Conservation (phyloP, 176 grass and related monocot species). For the Microstegium vimineum region DNA sequence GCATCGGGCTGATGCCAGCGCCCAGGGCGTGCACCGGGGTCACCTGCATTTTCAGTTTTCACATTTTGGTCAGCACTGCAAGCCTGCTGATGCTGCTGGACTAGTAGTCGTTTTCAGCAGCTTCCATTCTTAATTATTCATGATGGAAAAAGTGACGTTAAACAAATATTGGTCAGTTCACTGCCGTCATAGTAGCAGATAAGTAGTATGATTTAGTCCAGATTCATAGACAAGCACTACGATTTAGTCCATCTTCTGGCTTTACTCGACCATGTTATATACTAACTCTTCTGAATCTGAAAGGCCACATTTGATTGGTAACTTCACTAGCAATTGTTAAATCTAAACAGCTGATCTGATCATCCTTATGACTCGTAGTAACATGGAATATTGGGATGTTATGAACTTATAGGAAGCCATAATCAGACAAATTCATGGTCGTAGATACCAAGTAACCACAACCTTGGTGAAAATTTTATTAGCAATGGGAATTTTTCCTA, state of each 20-base stretch:
- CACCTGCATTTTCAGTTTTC: conserved; percentile 42
- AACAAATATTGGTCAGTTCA: not conserved
- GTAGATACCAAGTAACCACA: not conserved
- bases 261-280: not conserved
- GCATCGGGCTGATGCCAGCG: conserved; percentile 46
- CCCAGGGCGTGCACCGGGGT: conserved; percentile 77
- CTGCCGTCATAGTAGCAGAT: not conserved
- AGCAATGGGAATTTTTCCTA: not conserved
- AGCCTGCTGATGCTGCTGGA: no score
- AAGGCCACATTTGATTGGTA: not conserved
- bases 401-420: no score
- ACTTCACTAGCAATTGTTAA: not conserved
- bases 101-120: not conserved
- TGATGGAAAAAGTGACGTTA: not conserved
- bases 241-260: not conserved
- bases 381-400: no score
- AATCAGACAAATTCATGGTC: not conserved
- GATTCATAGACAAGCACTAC: no score
- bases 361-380: no score
- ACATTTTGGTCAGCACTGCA: not conserved
- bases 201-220: not conserved
- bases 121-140: not conserved
- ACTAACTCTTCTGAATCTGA: not conserved
- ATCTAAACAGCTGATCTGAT: no score
- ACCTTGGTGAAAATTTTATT: not conserved